Percentiles rank a stretch among this genome's conserved stretches.
These are phyloP conservation scores for Trichoderma citrinoviride DNA, from an alignment of 2,329 filamentous ascomycete genomes.

Conservation along the genomic window DNA sequence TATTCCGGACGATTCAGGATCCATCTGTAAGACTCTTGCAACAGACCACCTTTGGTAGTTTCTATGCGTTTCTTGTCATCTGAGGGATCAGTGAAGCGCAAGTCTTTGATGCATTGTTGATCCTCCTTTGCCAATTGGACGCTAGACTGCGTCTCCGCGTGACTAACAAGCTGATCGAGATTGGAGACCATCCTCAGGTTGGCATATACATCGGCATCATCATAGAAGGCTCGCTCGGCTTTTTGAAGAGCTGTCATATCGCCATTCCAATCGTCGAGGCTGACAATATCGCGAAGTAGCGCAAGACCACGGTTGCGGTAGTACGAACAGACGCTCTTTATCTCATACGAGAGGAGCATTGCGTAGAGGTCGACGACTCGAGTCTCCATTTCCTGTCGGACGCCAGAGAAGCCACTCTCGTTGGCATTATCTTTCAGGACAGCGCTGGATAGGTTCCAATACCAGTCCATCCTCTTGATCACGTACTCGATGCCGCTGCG, in stretches of 20 bases:
- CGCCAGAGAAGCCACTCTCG: neutral
- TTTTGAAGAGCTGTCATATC: conserved; percentile 30
- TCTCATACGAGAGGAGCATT: conserved; percentile 40
- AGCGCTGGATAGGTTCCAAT: conserved; percentile 33
- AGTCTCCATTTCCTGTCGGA: conserved; percentile 28
- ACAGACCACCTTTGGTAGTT: conserved; percentile 35
- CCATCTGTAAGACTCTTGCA: conserved; percentile 36
- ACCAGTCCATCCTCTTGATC: conserved; percentile 40
- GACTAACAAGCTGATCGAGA: conserved; percentile 21
- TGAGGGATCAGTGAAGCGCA: conserved; percentile 31
- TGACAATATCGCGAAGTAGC: conserved; percentile 33
- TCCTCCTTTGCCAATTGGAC: conserved; percentile 23
- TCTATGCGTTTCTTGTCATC: conserved; percentile 38
- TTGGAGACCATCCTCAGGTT: conserved; percentile 2
- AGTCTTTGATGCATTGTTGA: conserved; percentile 25
- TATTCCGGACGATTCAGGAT: conserved; percentile 32
- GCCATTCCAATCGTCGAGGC: conserved; percentile 37
- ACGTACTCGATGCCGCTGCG: conserved; percentile 38
- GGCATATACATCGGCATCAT: conserved; percentile 22
- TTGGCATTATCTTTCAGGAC: conserved; percentile 29
- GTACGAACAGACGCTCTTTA: conserved; percentile 41
- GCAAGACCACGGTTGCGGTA: conserved; percentile 31
- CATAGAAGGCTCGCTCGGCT: conserved; percentile 28
- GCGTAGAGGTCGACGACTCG: conserved; percentile 39
- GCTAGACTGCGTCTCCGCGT: conserved; percentile 12